phyloP scores from a whole-genome alignment of 1,139 yeast genomes.

The Debaryomyces subglobosus region DNA sequence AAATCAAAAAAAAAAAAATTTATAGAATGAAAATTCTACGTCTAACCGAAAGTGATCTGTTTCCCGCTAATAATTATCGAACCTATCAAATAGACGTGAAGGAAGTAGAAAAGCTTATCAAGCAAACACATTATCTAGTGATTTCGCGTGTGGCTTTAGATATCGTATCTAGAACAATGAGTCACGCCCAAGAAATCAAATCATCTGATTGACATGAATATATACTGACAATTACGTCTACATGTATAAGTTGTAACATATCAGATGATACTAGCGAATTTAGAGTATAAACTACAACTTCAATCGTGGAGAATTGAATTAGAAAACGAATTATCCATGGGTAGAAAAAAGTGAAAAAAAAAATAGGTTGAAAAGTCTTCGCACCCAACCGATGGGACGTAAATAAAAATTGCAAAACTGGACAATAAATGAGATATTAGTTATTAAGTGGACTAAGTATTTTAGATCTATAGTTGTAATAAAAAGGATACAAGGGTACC shows the following conservation, averaged over 20 bases:
- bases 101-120: background rate
- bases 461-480: background rate
- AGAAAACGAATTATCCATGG: background rate
- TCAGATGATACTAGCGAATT: background rate
- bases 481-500: background rate
- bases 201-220: background rate
- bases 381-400: slow-evolving; percentile 2
- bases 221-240: background rate
- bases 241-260: background rate
- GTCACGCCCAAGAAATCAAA: background rate
- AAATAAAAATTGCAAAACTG: slow-evolving; percentile 3
- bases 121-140: background rate
- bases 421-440: background rate
- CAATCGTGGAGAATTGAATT: background rate
- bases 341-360: background rate
- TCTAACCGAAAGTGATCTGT: background rate
- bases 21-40: background rate
- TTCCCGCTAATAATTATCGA: background rate
- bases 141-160: slow-evolving; percentile 2
- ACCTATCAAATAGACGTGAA: background rate
- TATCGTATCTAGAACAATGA: slow-evolving; percentile 1
- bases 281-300: background rate
- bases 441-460: background rate
- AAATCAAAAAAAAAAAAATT: background rate
- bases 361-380: background rate